Percentiles rank a stretch among this genome's conserved stretches.
Conservation (phyloP, 2,329 filamentous ascomycete species). For the Fusarium bulbicola region DNA sequence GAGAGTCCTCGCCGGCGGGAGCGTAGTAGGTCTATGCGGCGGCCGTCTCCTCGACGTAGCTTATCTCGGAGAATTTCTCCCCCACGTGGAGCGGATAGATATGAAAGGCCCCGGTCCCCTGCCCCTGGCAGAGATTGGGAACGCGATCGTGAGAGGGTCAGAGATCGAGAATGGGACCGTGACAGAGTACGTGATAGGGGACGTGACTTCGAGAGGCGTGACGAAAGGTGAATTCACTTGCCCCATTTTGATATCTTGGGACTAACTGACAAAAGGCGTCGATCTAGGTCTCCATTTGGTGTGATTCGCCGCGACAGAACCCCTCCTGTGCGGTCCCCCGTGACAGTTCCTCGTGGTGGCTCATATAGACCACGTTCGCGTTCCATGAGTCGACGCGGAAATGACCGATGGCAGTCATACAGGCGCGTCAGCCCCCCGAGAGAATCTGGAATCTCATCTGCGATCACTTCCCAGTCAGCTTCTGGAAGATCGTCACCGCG, state of each 20-base stretch:
- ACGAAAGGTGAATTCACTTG: constrained; percentile 49
- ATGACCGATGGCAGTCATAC: constrained; percentile 54
- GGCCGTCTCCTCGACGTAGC: constrained; percentile 52
- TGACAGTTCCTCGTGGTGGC: constrained; percentile 48
- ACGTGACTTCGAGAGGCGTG: constrained; percentile 52
- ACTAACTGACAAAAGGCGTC: constrained; percentile 52
- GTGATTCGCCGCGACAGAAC: constrained; percentile 47
- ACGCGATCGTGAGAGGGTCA: constrained; percentile 44
- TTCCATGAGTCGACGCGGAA: constrained; percentile 59
- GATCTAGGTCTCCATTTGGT: constrained; percentile 64
- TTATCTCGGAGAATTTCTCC: constrained; percentile 50
- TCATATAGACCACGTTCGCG: constrained; percentile 64
- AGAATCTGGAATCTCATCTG: constrained; percentile 60
- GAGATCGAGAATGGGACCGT: constrained; percentile 44
- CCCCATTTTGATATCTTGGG: background rate
- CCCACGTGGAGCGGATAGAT: constrained; percentile 48
- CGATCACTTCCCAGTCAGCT: constrained; percentile 59
- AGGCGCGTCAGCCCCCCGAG: constrained; percentile 59
- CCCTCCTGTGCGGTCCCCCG: constrained; percentile 43
- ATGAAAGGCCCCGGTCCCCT: constrained; percentile 52
- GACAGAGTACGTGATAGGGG: constrained; percentile 46
- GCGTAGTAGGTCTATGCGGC: constrained; percentile 50
- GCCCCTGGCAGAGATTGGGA: constrained; percentile 50
- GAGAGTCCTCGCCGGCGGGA: constrained; percentile 51
- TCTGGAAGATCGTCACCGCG: constrained; percentile 65